Base-by-base conservation (phyloP, 805 yeast genomes). In the Suhomyces faveliae region DNA sequence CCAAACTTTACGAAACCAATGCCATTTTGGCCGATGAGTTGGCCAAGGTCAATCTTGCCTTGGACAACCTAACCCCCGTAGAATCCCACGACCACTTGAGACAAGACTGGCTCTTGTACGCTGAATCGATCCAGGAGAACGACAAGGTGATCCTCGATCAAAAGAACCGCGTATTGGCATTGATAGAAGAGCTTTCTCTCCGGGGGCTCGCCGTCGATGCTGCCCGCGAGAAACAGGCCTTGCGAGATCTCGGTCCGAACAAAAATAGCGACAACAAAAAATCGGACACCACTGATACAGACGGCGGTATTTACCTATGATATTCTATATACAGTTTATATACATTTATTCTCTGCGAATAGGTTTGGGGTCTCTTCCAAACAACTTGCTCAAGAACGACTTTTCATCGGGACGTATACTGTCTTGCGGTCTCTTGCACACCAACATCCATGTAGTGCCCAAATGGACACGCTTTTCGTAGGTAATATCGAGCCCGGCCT, bases 401-500 rank as follows among this genome's bases (percentile, higher is more conserved):
- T 71, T 71, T 49, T 72, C 77, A 37, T 69, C 72, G 38, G 62
- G 42, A 63, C 71, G 56, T 71, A 71, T 72, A 5, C 78, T 73
- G 60, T 86, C 92, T 46, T 83, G 85, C n/a, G 85, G 85, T 55
- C 78, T 74, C 67, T 87, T 87, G 38, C 89, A 86, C 6, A 86
- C 82, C 55, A 86, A 74, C 67, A 86, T 79, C 94, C 94, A 91
- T 4, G 97, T 89, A 1, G 98, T 87, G 17, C 98, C 98, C 51
- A 94, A 77, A 68, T 94, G 97, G 17, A 83, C 83, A 54, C 96
- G 75, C 52, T 80, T 81, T 59, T 88, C 92, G 55, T 81, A 83
- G 2, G 90, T 88, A 39, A 94, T 79, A 54, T 87, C 91, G 47
- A 94, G 73, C 0, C 96, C 96, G 5, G 96, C 84, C 49, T 82